These are phyloP conservation scores for Sugiyamaella xylanicola DNA, from an alignment of 1,139 yeast genomes.

Conservation along the genomic window DNA sequence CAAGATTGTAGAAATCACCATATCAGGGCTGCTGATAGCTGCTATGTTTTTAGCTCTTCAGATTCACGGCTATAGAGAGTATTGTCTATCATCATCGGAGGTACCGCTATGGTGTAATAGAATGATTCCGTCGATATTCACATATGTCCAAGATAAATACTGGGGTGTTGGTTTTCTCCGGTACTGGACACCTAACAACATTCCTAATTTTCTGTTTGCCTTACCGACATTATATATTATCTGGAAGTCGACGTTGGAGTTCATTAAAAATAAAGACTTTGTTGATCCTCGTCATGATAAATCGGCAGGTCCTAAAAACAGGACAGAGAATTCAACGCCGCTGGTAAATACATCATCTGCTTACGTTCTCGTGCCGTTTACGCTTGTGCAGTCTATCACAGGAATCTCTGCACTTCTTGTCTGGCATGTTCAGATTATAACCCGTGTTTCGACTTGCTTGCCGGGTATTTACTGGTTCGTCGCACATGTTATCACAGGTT, in stretches of 20 bases:
- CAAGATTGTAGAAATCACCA: slow-evolving; percentile 33
- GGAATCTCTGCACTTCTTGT: slow-evolving; percentile 56
- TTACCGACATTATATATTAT: slow-evolving; percentile 60
- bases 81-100: slow-evolving; percentile 58
- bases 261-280: slow-evolving; percentile 2
- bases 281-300: neutral
- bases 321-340: too few species aligned
- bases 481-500: slow-evolving; percentile 43
- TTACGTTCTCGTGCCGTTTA: slow-evolving; percentile 27
- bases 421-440: slow-evolving; percentile 86
- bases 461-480: slow-evolving; percentile 78
- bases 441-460: slow-evolving; percentile 72
- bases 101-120: slow-evolving; percentile 70
- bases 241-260: slow-evolving; percentile 6
- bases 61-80: slow-evolving; percentile 54
- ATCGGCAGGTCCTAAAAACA: neutral
- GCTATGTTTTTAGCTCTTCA: slow-evolving; percentile 51
- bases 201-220: slow-evolving; percentile 84
- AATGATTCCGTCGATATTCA: slow-evolving; percentile 61
- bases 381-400: slow-evolving; percentile 44
- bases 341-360: too few species aligned
- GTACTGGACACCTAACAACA: slow-evolving; percentile 79
- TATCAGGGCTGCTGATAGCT: slow-evolving; percentile 60
- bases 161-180: slow-evolving; percentile 82
- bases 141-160: slow-evolving; percentile 76